Conservation (phyloP, 352 stramenopile species). For the Phytopythium boreale region DNA sequence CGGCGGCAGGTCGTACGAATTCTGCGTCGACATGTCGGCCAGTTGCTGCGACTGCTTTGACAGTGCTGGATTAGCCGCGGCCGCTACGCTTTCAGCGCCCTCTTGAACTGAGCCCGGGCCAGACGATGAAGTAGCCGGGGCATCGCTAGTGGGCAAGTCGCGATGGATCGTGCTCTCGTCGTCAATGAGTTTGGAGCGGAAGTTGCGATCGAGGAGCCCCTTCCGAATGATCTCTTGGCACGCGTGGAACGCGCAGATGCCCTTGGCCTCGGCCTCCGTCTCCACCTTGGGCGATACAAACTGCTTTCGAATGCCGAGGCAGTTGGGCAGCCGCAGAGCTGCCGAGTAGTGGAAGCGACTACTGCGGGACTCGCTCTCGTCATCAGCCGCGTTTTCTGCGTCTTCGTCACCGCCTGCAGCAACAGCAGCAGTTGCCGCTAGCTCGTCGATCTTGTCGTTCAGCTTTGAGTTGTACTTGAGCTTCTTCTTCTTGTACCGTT, state of each 20-base stretch:
- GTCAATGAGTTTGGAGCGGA: constrained; percentile 67
- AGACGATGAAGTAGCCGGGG: not conserved
- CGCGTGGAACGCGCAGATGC: constrained; percentile 81
- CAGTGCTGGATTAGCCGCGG: not conserved
- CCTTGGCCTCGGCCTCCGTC: constrained; percentile 62
- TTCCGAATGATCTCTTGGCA: constrained; percentile 71
- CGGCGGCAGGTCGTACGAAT: constrained; percentile 80
- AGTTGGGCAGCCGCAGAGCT: constrained; percentile 55
- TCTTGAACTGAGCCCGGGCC: not conserved
- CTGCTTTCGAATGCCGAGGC: constrained; percentile 59
- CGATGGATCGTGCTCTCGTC: constrained; percentile 41
- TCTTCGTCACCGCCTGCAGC: constrained; percentile 11
- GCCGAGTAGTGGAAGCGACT: constrained; percentile 58
- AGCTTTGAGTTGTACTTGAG: constrained; percentile 77
- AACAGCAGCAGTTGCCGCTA: constrained; percentile 17
- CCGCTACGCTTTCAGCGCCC: not conserved
- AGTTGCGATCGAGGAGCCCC: constrained; percentile 63
- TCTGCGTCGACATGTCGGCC: constrained; percentile 74
- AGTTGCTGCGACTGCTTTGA: constrained; percentile 19
- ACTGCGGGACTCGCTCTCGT: constrained; percentile 10
- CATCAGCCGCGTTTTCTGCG: constrained; percentile 9
- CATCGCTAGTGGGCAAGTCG: not conserved
- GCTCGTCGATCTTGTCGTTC: constrained; percentile 75
- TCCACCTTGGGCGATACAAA: constrained; percentile 61
- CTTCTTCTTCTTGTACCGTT: constrained; percentile 71